These are phyloP conservation scores for Aspergillus sp. DNA, from an alignment of 2,329 filamentous ascomycete species.

Conservation along the genomic window DNA sequence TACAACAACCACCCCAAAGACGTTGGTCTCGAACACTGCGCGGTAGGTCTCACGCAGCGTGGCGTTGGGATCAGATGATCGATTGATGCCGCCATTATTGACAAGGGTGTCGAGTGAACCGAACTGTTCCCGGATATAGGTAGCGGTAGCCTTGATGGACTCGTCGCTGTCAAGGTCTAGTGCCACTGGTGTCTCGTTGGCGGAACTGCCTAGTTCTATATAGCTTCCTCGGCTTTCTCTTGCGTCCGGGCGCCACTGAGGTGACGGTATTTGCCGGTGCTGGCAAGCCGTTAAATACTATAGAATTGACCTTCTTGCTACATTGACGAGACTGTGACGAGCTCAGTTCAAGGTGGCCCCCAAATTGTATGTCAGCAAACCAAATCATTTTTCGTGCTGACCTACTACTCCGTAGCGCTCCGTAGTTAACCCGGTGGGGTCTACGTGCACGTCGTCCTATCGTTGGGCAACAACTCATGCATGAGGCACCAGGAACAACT, in stretches of 20 bases:
- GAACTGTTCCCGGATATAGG: not conserved
- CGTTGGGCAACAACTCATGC: no score
- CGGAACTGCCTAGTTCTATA: not conserved
- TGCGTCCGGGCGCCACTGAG: not conserved
- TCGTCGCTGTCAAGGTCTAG: not conserved
- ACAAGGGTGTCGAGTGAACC: not conserved
- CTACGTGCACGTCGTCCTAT: no score
- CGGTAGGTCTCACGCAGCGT: constrained; percentile 5
- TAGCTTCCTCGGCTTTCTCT: not conserved
- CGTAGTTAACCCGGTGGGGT: no score
- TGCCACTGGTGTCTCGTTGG: not conserved
- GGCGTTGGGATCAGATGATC: not conserved
- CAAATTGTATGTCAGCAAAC: no score
- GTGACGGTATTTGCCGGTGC: not conserved
- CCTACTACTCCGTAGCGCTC: no score
- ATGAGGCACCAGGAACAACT: no score
- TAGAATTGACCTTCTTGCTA: no score
- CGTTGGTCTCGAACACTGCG: constrained; percentile 9
- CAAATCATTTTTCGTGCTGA: no score
- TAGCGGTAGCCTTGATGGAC: not conserved
- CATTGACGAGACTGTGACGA: no score
- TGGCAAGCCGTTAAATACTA: not conserved
- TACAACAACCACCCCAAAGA: constrained; percentile 6
- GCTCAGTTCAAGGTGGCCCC: no score
- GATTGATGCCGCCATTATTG: not conserved